Evolutionary conservation across 2,329 filamentous ascomycete species (phyloP), one percentile per base, ranked within the genome.

Genomic region (Claviceps humidiphila): DNA sequence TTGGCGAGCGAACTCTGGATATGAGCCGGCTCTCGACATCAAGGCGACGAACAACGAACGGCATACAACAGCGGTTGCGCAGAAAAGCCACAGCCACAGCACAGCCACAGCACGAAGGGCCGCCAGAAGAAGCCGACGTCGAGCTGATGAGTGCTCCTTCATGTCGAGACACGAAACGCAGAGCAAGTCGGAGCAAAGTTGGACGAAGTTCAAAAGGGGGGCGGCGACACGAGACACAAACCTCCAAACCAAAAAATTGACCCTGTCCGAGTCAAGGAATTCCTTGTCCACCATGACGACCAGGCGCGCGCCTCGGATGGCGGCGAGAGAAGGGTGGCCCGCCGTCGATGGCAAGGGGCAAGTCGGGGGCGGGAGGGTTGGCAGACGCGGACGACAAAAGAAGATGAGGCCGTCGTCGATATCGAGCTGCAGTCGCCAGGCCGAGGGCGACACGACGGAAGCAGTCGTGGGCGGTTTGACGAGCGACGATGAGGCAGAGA

Each of bases 191-290:
- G 30, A 51, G 14, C 13, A 11, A 14, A 13, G 16, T 9, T 17
- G 49, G 20, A 51, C 3, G 17, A 11, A 14, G 6, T 16, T 16
- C n/a, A 38, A 22, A 57, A 51, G 55, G 57, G 51, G 51, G 50
- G 56, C 55, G 55, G 58, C 60, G 42, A 30, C 8, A 42, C 42
- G 4, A 30, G 30, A 58, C 62, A 76, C 80, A 68, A 74, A 84
- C 81, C 79, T 82, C 81, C 81, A 84, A 66, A 84, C 75, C 67
- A 84, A 75, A 74, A 80, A 84, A 73, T 84, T 84, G 74, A 84
- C 72, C 73, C 78, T 75, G 68, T 84, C 75, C 59, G 78, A 82
- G 74, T 82, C 77, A 62, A 84, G 73, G 64, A 74, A 74, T 71
- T 81, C 78, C 71, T 80, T 81, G 63, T 61, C 59, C 59, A 68